Evolutionary conservation across 1,284 basidiomycete genomes (phyloP).

Genomic region (Gastroboletus turbinatus): DNA sequence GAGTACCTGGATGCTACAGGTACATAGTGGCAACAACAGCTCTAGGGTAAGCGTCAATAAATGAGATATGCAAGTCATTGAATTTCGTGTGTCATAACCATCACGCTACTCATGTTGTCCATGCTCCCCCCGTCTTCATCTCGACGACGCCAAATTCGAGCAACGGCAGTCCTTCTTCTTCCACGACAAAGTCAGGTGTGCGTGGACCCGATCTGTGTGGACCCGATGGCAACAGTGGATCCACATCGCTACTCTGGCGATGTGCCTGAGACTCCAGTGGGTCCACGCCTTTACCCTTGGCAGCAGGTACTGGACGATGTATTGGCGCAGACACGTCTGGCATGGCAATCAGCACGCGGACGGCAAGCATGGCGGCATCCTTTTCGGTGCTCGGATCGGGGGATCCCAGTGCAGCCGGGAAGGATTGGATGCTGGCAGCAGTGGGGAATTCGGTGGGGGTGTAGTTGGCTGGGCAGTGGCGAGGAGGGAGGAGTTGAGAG

Average conservation of each 20-base stretch:
- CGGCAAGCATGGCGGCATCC: slow-evolving; percentile 26
- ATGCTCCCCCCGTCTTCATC: slow-evolving; percentile 4
- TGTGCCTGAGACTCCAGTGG: slow-evolving; percentile 12
- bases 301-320: neutral
- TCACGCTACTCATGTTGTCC: neutral
- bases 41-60: slow-evolving; percentile 7
- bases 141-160: slow-evolving; percentile 27
- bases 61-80: slow-evolving; percentile 2
- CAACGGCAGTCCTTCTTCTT: slow-evolving; percentile 5
- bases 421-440: neutral
- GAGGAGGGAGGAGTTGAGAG: no score
- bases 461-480: no score
- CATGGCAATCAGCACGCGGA: slow-evolving; percentile 65
- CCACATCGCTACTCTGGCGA: neutral
- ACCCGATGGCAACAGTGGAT: slow-evolving; percentile 2
- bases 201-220: neutral
- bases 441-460: neutral
- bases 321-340: slow-evolving; percentile 37
- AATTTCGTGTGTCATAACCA: neutral
- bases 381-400: neutral
- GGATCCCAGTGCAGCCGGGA: neutral
- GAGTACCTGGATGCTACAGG: neutral
- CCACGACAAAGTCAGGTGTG: neutral
- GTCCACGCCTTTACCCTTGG: slow-evolving; percentile 23
- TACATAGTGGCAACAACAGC: neutral